Percentiles rank a stretch among this genome's conserved stretches.
Evolutionary conservation across 1,284 basidiomycete genomes (phyloP).

Genomic region (Cutaneotrichosporon arboriforme): DNA sequence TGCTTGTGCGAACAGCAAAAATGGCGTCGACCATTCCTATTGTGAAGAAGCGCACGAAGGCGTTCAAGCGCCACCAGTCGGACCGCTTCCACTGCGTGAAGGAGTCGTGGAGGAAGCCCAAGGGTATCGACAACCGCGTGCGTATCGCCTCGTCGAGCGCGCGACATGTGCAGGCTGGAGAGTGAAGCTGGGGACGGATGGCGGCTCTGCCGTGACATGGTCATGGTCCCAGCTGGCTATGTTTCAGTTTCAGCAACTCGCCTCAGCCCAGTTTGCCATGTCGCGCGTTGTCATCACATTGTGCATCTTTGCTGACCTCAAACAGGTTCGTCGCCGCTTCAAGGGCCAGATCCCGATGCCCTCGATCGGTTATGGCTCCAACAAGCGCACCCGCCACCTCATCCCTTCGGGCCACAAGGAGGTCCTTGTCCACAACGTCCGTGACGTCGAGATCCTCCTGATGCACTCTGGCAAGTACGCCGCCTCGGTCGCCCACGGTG

Average conservation of each 20-base stretch:
- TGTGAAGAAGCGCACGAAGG: slow-evolving; percentile 93
- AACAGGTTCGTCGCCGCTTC: slow-evolving; percentile 72
- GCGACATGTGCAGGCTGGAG: background rate
- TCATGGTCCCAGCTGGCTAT: too few species aligned
- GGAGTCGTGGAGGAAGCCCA: slow-evolving; percentile 96
- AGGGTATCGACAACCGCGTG: slow-evolving; percentile 86
- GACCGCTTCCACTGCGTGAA: slow-evolving; percentile 93
- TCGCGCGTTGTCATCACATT: too few species aligned
- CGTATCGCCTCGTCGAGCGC: slow-evolving; percentile 11
- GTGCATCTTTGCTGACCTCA: background rate
- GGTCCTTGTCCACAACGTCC: slow-evolving; percentile 84
- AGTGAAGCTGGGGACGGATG: background rate
- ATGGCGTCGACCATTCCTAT: slow-evolving; percentile 83
- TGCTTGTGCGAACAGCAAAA: slow-evolving; percentile 35
- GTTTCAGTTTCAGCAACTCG: too few species aligned
- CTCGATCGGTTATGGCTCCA: slow-evolving; percentile 60
- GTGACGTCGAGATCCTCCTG: slow-evolving; percentile 85
- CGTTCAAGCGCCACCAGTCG: slow-evolving; percentile 97
- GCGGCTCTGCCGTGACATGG: too few species aligned
- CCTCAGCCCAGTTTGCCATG: too few species aligned
- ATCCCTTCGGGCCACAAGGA: slow-evolving; percentile 93
- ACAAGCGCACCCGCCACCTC: slow-evolving; percentile 76
- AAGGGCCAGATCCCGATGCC: slow-evolving; percentile 94
- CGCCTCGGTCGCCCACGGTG: slow-evolving; percentile 95
- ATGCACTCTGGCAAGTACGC: slow-evolving; percentile 98